Conservation (phyloP, 2,329 filamentous ascomycete species). For the Colletotrichum brevisporum region DNA sequence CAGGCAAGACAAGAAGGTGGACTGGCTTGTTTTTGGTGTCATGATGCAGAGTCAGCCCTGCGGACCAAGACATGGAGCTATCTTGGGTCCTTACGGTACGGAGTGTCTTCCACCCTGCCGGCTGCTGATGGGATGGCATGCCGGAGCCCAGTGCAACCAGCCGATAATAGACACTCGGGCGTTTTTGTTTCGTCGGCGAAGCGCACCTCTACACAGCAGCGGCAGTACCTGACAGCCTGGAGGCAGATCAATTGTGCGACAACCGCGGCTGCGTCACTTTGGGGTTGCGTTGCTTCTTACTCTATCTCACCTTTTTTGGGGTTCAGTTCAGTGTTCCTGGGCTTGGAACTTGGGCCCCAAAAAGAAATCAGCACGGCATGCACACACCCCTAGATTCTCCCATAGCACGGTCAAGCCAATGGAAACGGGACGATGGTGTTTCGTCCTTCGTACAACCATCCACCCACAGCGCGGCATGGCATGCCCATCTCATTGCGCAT, state of each 20-base stretch:
- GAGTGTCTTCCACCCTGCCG: constrained; percentile 4
- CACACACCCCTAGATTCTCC: constrained; percentile 17
- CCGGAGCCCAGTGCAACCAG: constrained; percentile 33
- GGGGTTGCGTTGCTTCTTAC: not conserved
- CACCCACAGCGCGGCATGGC: constrained; percentile 23
- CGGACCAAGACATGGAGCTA: constrained; percentile 36
- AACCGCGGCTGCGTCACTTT: constrained; percentile 27
- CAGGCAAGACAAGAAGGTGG: constrained; percentile 24
- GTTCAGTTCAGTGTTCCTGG: not conserved
- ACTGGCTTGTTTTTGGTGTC: constrained; percentile 26
- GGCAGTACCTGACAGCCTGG: constrained; percentile 29
- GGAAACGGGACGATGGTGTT: not conserved
- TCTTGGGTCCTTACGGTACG: constrained; percentile 22
- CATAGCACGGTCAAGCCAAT: constrained; percentile 29
- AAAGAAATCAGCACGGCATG: constrained; percentile 29
- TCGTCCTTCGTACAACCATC: constrained; percentile 33
- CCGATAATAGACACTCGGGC: constrained; percentile 38
- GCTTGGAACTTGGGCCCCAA: constrained; percentile 5
- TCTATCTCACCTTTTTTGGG: no score
- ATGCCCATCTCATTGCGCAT: constrained; percentile 38
- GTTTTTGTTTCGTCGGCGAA: constrained; percentile 31
- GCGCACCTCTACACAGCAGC: constrained; percentile 27
- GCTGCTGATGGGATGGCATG: constrained; percentile 13
- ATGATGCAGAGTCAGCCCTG: constrained; percentile 36
- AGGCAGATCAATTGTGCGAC: constrained; percentile 18